Conservation (phyloP, 148 eudicot genomes). For the Fagopyrum esculentum region DNA sequence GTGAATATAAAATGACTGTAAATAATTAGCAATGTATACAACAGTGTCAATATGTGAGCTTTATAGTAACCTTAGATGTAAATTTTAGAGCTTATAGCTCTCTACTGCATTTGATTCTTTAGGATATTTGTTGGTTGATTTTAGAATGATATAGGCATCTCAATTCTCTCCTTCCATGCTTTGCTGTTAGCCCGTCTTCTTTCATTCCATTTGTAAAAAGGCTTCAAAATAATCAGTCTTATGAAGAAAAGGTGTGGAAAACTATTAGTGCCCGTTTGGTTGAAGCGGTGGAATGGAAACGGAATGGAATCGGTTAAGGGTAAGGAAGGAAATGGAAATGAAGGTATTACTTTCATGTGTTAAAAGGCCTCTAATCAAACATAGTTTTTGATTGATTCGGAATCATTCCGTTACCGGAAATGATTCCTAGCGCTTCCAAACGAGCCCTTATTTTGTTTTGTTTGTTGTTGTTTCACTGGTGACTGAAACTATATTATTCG, state of each 20-base stretch:
- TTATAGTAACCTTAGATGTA: no score
- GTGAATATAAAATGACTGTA: no score
- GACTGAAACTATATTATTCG: not conserved
- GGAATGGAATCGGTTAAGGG: no score
- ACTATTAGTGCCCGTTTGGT: no score
- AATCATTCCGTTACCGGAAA: constrained; percentile 82
- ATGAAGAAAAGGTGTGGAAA: not conserved
- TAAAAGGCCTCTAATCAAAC: no score
- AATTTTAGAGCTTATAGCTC: no score
- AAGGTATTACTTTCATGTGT: no score
- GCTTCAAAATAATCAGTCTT: not conserved
- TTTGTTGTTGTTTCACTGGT: no score
- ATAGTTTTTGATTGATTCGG: no score
- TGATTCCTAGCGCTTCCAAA: constrained; percentile 77
- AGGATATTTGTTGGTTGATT: not conserved
- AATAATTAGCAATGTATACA: no score
- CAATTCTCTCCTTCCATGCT: not conserved
- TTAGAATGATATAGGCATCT: not conserved
- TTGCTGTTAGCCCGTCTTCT: not conserved
- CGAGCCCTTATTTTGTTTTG: not conserved
- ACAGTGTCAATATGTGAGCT: no score
- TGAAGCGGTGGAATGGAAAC: no score
- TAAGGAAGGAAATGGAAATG: not conserved
- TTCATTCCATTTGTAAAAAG: not conserved
- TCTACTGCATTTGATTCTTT: not conserved